Base-by-base conservation (phyloP, 768 basidiomycete genomes). In the Lentinula raphanica region DNA sequence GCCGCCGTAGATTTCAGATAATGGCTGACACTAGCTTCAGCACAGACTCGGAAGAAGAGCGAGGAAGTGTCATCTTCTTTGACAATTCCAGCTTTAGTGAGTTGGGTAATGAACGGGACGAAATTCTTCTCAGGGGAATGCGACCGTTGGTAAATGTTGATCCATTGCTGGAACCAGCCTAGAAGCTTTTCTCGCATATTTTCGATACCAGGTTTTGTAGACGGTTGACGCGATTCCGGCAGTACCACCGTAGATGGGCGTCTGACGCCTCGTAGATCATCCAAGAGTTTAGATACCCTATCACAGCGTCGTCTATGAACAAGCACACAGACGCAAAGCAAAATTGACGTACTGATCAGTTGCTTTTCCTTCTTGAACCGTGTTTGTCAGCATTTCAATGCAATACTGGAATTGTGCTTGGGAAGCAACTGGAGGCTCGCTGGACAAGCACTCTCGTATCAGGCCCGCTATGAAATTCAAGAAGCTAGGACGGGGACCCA, bases 31-130 rank as follows among this genome's bases (percentile, higher is more conserved):
- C 94, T 92, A 32, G 93, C 87, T 71, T 98, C 95, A 58, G 94
- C 90, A 67, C 95, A 98, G 39, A 98, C 95, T 9, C 97, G 86
- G 84, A 98, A 99, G 80, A 99, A 99, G 67, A 98, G 92, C 3
- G 93, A 94, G 4, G 97, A 98, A 8, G 93, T 81, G 61, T 99
- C 95, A 68, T 99, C 97, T 31, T 92, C 88, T 67, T 94, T 95
- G 65, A 99, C 76, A 59, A 99, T 95, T 51, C 94, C 95, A 74
- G 98, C 93, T 71, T 95, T 95, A 45, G 93, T 95, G 56, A 99
- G 79, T 67, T 94, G 90, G n/a, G 92, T 95, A 72, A 98, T 96
- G 74, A 94, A 98, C 4, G 90, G 87, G 61, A 98, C 89, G 66
- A 99, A 99, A 45, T 86, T 89, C 71, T 95, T 94, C 75, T 99